phyloP scores from a whole-genome alignment of 1,284 basidiomycete genomes.

The Pulveroboletus sp. region DNA sequence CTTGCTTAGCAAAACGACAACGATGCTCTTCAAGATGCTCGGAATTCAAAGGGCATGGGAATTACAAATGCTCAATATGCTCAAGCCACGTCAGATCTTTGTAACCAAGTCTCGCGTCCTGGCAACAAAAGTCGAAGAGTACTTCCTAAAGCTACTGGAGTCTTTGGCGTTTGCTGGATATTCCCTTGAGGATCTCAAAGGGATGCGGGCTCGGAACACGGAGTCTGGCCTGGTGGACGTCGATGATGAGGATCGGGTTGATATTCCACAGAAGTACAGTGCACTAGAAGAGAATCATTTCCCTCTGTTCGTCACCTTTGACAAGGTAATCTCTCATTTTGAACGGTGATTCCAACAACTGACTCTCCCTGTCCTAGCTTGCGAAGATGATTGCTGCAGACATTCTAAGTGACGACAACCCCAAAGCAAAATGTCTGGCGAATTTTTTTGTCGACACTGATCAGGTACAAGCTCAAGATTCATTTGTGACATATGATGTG shows the following conservation, averaged over 20 bases:
- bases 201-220: conserved; percentile 24
- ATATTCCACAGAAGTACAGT: conserved; percentile 60
- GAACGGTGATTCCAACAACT: not conserved
- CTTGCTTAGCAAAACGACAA: conserved; percentile 64
- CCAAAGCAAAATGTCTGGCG: conserved; percentile 3
- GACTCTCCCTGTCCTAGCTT: conserved; percentile 6
- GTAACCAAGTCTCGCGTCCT: too few relatives aligned
- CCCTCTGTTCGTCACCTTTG: conserved; percentile 71
- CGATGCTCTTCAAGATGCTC: conserved; percentile 77
- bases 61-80: too few relatives aligned
- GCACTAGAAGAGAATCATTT: too few relatives aligned
- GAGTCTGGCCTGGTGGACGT: conserved; percentile 45
- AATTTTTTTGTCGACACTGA: conserved; percentile 21
- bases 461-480: conserved; percentile 22
- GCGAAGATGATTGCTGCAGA: too few relatives aligned
- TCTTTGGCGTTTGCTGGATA: conserved; percentile 46
- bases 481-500: conserved; percentile 48
- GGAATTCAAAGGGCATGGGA: too few relatives aligned
- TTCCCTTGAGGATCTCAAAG: conserved; percentile 42
- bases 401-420: conserved; percentile 13
- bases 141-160: conserved; percentile 55
- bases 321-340: conserved; percentile 47
- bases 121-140: conserved; percentile 65
- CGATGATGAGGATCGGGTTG: conserved; percentile 49
- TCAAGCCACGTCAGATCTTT: too few relatives aligned